These are phyloP conservation scores for Wickerhamomyces sp. DNA, from an alignment of 1,139 yeast genomes.

Conservation along the genomic window DNA sequence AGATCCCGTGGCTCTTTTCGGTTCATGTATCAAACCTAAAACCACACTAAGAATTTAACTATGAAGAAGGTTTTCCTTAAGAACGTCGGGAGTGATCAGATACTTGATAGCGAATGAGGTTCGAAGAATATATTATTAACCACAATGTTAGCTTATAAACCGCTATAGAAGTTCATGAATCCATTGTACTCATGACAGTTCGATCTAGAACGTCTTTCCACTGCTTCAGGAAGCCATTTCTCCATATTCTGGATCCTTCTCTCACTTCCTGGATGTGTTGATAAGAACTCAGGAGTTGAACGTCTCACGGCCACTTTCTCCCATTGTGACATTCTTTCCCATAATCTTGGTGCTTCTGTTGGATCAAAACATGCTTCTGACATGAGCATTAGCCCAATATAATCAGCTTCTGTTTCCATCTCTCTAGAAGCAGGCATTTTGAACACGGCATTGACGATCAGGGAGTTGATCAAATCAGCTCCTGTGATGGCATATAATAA, in stretches of 20 bases:
- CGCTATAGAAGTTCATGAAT: conserved; percentile 3
- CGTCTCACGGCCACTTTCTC: conserved; percentile 38
- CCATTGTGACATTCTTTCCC: conserved; percentile 74
- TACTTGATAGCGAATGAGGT: no score
- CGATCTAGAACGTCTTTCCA: conserved; percentile 9
- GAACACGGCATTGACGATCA: conserved; percentile 55
- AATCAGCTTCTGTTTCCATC: conserved; percentile 96
- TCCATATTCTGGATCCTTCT: conserved; percentile 66
- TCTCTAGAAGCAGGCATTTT: conserved; percentile 83
- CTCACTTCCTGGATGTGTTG: conserved; percentile 87
- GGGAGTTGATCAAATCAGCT: conserved; percentile 43
- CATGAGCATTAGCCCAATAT: conserved; percentile 89
- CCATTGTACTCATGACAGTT: conserved; percentile 12
- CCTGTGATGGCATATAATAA: conserved; percentile 49
- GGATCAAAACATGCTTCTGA: conserved; percentile 85
- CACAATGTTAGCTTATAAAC: neutral
- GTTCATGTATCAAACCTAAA: no score
- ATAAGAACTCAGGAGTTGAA: conserved; percentile 51
- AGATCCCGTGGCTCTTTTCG: no score
- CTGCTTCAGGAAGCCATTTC: conserved; percentile 70
- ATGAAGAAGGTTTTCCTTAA: no score
- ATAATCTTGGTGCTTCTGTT: conserved; percentile 62
- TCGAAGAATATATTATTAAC: no score
- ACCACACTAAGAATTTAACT: no score
- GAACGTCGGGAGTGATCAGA: no score